Evolutionary conservation across 177 flowering plant genomes (phyloP).

Genomic region (Vitis hybrid): DNA sequence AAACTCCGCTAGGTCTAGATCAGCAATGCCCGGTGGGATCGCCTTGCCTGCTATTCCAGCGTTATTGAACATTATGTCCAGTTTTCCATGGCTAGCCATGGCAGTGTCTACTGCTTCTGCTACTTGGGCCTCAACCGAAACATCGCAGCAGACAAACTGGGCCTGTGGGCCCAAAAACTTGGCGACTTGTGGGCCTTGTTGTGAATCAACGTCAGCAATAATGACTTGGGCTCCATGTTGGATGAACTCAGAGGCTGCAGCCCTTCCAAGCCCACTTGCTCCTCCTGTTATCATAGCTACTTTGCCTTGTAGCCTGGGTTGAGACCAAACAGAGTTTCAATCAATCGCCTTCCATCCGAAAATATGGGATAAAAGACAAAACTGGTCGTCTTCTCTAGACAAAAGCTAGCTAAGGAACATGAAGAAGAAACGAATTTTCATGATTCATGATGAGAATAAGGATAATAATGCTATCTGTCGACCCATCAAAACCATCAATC

Average conservation of each 20-base stretch:
- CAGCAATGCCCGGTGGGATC: slow-evolving; percentile 36
- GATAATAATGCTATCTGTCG: too few species aligned
- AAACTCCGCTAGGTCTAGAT: slow-evolving; percentile 50
- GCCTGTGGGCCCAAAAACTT: slow-evolving; percentile 44
- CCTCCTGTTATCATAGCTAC: slow-evolving; percentile 75
- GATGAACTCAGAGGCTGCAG: slow-evolving; percentile 59
- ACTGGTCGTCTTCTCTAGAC: not conserved
- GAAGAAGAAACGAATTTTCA: too few species aligned
- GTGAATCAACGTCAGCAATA: slow-evolving; percentile 52
- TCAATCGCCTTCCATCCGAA: not conserved
- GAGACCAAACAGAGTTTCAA: not conserved
- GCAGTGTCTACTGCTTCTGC: slow-evolving; percentile 48
- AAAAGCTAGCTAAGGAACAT: too few species aligned
- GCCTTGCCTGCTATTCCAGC: slow-evolving; percentile 55
- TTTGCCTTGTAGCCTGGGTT: slow-evolving; percentile 59
- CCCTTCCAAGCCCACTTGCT: slow-evolving; percentile 73
- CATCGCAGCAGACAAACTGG: slow-evolving; percentile 54
- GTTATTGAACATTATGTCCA: slow-evolving; percentile 73
- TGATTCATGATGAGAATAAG: too few species aligned
- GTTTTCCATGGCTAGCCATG: slow-evolving; percentile 42
- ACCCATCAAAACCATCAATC: too few species aligned
- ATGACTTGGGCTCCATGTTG: slow-evolving; percentile 62
- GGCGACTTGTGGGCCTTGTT: slow-evolving; percentile 38
- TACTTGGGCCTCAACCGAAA: slow-evolving; percentile 40
- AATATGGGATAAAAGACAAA: not conserved